Conservation (phyloP, 2,329 filamentous ascomycete species). For the Penicillium italicum region DNA sequence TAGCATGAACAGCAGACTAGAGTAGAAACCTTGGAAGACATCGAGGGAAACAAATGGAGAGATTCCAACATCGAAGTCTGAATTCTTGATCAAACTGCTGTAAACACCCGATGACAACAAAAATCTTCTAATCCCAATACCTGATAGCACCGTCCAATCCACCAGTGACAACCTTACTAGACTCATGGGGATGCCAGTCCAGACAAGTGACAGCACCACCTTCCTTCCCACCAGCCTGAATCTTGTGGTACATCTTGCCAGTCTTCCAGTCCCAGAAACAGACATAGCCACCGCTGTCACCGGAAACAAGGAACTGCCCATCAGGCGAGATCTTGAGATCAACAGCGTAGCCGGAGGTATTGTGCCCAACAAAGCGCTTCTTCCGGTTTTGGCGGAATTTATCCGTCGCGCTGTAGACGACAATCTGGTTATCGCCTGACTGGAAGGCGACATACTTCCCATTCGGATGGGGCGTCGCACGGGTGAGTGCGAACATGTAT, state of each 20-base stretch:
- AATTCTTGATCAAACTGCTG: conserved; percentile 8
- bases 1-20: not conserved
- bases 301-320: conserved; percentile 82
- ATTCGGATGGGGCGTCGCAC: conserved; percentile 76
- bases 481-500: conserved; percentile 95
- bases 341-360: conserved; percentile 89
- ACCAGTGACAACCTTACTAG: conserved; percentile 85
- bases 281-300: conserved; percentile 82
- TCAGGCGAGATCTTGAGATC: conserved; percentile 86
- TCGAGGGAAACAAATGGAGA: not conserved
- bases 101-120: conserved; percentile 3
- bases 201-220: conserved; percentile 80
- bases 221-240: conserved; percentile 65
- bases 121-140: conserved; percentile 75
- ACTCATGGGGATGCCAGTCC: conserved; percentile 97
- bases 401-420: conserved; percentile 90
- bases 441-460: conserved; percentile 96
- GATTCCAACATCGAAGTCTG: not conserved
- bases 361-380: conserved; percentile 93
- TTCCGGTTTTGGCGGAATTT: conserved; percentile 97
- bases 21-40: not conserved
- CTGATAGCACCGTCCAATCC: conserved; percentile 84
- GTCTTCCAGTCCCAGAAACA: conserved; percentile 99
- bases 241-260: conserved; percentile 98
- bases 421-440: conserved; percentile 90